These are phyloP conservation scores for Sextonia rubra DNA, from an alignment of 164 flowering plant species.

Conservation along the genomic window DNA sequence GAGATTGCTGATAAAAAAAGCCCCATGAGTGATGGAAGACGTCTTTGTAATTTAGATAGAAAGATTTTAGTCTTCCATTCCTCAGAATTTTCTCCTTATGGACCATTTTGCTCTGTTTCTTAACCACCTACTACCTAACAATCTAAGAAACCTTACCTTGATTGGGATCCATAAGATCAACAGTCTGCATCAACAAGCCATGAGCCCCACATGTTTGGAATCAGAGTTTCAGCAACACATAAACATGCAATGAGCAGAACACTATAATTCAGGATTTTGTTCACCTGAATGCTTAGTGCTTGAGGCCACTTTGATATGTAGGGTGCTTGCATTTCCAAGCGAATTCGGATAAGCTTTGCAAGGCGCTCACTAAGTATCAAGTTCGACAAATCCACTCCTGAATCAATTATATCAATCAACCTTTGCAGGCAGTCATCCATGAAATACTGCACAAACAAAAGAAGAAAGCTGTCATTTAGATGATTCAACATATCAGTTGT, in stretches of 20 bases:
- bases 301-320: conserved; percentile 82
- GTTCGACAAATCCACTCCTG: conserved; percentile 40
- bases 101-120: not conserved
- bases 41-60: no score
- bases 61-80: no score
- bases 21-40: not conserved
- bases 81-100: not conserved
- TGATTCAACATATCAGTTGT: not conserved
- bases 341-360: conserved; percentile 51
- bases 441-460: conserved; percentile 58
- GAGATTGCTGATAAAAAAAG: not conserved
- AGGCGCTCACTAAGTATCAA: conserved; percentile 72
- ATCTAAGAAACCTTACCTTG: no score
- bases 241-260: not conserved
- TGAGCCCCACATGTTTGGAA: not conserved
- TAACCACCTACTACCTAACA: no score
- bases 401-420: conserved; percentile 64
- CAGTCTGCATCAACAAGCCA: not conserved
- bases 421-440: conserved; percentile 93
- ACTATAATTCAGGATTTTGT: not conserved
- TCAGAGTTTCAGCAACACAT: no score
- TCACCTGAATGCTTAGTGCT: conserved; percentile 62
- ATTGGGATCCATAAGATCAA: no score
- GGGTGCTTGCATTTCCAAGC: conserved; percentile 81
- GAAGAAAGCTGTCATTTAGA: not conserved